Conservation (phyloP, 148 eudicot genomes). For the Camellia sinensis region DNA sequence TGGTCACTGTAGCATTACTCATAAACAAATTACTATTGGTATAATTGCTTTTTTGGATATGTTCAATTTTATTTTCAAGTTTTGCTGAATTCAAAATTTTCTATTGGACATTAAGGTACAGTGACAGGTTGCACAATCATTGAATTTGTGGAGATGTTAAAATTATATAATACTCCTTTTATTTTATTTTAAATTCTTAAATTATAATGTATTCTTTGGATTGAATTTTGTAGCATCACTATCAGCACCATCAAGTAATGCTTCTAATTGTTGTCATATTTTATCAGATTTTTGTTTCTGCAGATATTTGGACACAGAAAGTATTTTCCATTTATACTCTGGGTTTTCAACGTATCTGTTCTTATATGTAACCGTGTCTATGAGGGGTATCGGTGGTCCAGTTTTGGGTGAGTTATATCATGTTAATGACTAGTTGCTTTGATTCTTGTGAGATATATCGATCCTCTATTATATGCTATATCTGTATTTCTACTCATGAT, state of each 20-base stretch:
- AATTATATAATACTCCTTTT: neutral
- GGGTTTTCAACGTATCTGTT: constrained; percentile 65
- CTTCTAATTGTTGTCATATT: constrained; percentile 23
- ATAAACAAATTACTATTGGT: too few species aligned
- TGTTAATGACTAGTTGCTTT: constrained; percentile 5
- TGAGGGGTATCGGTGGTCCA: constrained; percentile 79
- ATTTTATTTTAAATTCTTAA: neutral
- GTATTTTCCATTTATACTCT: constrained; percentile 60
- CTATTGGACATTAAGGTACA: too few species aligned
- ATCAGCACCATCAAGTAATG: constrained; percentile 14
- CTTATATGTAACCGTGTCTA: constrained; percentile 70
- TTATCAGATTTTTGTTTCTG: constrained; percentile 33
- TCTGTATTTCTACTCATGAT: constrained; percentile 9
- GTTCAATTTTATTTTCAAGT: neutral
- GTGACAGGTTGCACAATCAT: neutral
- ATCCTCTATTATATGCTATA: neutral
- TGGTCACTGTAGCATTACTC: too few species aligned
- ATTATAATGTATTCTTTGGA: neutral
- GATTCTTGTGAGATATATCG: neutral
- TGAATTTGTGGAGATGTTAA: neutral
- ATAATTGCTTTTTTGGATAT: too few species aligned
- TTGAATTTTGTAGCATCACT: constrained; percentile 8
- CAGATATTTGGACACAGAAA: constrained; percentile 76
- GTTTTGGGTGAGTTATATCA: constrained; percentile 64
- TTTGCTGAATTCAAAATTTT: neutral